phyloP scores from a whole-genome alignment of 352 stramenopile genomes.

The Pythium phragmitis region DNA sequence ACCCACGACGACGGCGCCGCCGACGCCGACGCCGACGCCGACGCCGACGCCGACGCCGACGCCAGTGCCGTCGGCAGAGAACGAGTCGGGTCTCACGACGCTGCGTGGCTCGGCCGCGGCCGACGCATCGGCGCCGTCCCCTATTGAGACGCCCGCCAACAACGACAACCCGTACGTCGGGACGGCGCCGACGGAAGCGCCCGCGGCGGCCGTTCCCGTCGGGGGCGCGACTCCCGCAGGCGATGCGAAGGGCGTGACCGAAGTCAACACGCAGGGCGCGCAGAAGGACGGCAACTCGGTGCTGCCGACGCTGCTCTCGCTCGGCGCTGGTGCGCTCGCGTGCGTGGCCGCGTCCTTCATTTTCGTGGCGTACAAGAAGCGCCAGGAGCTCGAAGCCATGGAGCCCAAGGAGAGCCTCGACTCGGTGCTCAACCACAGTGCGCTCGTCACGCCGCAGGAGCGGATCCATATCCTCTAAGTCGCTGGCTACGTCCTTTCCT shows the following conservation, averaged over 20 bases:
- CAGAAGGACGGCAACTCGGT: background rate
- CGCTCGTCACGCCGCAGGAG: slow-evolving; percentile 12
- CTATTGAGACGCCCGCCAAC: background rate
- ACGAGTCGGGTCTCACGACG: slow-evolving; percentile 3
- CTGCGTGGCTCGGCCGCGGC: background rate
- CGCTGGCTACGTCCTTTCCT: too few species aligned
- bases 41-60: background rate
- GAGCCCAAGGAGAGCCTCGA: slow-evolving; percentile 18
- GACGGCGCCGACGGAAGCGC: slow-evolving; percentile 8
- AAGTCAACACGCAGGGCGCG: slow-evolving; percentile 10
- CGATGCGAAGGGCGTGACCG: background rate
- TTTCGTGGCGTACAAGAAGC: slow-evolving; percentile 21
- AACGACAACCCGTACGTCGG: slow-evolving; percentile 13
- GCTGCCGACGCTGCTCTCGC: slow-evolving; percentile 14
- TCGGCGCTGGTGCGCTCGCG: slow-evolving; percentile 14
- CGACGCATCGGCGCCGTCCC: background rate
- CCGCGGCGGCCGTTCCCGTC: background rate
- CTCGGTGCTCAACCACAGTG: slow-evolving; percentile 10
- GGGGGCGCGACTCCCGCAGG: background rate
- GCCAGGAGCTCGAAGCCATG: slow-evolving; percentile 17
- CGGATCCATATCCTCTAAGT: slow-evolving; percentile 16
- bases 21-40: background rate
- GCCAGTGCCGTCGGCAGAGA: background rate
- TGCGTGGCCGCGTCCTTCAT: slow-evolving; percentile 16
- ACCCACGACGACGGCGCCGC: background rate